These are phyloP conservation scores for Mucor irregularis DNA, from an alignment of 371 early-diverging fungal species.

Conservation along the genomic window DNA sequence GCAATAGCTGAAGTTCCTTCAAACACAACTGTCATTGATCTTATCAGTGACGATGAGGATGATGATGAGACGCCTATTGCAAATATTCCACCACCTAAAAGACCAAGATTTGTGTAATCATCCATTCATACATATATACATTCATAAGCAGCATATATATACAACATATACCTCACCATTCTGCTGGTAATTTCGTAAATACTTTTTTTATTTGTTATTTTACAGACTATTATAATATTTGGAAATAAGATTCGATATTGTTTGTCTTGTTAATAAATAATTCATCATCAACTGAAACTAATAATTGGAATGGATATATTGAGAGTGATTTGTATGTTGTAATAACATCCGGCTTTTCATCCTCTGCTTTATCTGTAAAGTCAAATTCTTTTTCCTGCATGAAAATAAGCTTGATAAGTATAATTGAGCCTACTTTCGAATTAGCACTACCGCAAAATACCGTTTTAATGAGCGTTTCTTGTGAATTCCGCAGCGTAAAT, in stretches of 20 bases:
- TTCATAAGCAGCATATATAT: no score
- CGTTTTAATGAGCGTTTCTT: conserved; percentile 13
- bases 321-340: conserved; percentile 11
- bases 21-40: conserved; percentile 29
- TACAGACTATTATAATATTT: neutral
- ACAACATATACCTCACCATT: no score
- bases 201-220: neutral
- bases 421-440: neutral
- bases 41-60: conserved; percentile 28
- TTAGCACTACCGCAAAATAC: no score
- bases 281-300: conserved; percentile 19
- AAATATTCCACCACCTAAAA: neutral
- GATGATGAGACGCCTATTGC: neutral
- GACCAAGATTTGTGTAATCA: no score
- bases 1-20: neutral
- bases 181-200: no score
- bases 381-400: conserved; percentile 14
- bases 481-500: conserved; percentile 9
- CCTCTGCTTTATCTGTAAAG: conserved; percentile 8
- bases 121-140: no score
- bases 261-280: neutral
- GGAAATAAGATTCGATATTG: conserved; percentile 22
- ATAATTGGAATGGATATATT: conserved; percentile 19
- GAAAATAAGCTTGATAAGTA: neutral
- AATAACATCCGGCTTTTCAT: conserved; percentile 13